Evolutionary conservation across 2,329 filamentous ascomycete genomes (phyloP).

Genomic region (Lachnellula hyalina): DNA sequence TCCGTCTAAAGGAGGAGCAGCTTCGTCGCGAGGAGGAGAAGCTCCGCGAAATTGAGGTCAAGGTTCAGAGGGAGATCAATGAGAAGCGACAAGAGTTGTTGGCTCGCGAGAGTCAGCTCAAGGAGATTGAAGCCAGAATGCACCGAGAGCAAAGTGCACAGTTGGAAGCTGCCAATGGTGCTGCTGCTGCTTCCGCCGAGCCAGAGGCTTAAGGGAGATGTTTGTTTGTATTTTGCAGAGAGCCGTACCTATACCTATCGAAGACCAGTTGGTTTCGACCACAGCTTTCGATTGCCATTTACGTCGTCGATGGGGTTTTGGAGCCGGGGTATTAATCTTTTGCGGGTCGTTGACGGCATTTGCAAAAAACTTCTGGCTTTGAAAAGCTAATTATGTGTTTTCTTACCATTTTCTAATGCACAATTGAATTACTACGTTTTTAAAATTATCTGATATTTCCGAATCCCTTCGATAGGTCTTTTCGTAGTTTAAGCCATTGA

Average conservation of each 20-base stretch:
- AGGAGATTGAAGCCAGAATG: conserved; percentile 98
- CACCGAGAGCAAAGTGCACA: conserved; percentile 68
- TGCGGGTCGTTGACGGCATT: conserved; percentile 32
- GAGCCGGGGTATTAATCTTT: conserved; percentile 26
- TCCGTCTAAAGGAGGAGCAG: conserved; percentile 99
- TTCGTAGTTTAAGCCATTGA: conserved; percentile 12
- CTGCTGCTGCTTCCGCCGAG: conserved; percentile 1
- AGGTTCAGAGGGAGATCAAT: conserved; percentile 99
- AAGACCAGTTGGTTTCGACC: conserved; percentile 14
- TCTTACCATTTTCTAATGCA: conserved; percentile 33
- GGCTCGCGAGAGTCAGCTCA: conserved; percentile 95
- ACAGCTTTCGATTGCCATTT: conserved; percentile 16
- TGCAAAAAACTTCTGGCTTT: conserved; percentile 29
- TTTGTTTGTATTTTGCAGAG: conserved; percentile 12
- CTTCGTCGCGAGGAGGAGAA: conserved; percentile 99
- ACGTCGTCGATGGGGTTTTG: conserved; percentile 21
- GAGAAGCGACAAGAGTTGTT: conserved; percentile 98
- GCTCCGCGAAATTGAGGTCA: conserved; percentile 97
- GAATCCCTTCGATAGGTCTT: conserved; percentile 16
- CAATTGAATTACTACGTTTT: conserved; percentile 27
- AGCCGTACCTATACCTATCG: conserved; percentile 1
- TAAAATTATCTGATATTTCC: conserved; percentile 16
- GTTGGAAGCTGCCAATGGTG: conserved; percentile 33
- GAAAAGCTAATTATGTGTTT: conserved; percentile 32
- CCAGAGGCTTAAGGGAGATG: conserved; percentile 23